Evolutionary conservation across 345 rosid species (phyloP).

Genomic region (Kernera saxatilis): DNA sequence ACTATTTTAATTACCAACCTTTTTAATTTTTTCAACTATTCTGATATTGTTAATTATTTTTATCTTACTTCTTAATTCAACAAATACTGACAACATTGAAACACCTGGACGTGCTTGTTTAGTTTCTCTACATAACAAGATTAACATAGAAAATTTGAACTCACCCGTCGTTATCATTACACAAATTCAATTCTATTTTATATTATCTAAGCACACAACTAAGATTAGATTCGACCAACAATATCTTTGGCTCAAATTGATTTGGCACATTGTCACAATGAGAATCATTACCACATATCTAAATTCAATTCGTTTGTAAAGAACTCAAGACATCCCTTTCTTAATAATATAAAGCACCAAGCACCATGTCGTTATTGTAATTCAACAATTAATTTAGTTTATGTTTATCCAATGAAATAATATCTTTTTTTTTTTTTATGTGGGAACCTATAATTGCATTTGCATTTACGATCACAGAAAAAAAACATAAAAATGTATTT

Average conservation of each 20-base stretch:
- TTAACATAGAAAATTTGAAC: neutral
- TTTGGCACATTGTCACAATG: constrained; percentile 17
- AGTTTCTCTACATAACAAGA: neutral
- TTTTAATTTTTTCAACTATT: too few relatives aligned
- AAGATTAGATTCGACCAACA: constrained; percentile 19
- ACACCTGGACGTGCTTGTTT: neutral
- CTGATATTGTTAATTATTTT: too few relatives aligned
- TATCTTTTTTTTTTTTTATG: neutral
- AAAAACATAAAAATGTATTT: neutral
- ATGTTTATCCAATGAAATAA: neutral
- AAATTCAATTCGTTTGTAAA: neutral
- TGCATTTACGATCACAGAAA: neutral
- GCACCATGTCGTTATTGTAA: neutral
- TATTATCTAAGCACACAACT: constrained; percentile 2
- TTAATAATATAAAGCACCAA: neutral
- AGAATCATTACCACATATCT: constrained; percentile 3
- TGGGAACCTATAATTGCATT: neutral
- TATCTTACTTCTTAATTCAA: too few relatives aligned
- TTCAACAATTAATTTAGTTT: neutral
- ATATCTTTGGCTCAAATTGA: constrained; percentile 17
- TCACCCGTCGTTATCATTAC: neutral
- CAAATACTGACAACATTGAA: neutral
- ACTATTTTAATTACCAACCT: too few relatives aligned
- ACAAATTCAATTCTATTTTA: neutral
- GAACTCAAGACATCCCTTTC: neutral